Conservation (phyloP, 768 basidiomycete genomes). For the Tulasnella sp. region DNA sequence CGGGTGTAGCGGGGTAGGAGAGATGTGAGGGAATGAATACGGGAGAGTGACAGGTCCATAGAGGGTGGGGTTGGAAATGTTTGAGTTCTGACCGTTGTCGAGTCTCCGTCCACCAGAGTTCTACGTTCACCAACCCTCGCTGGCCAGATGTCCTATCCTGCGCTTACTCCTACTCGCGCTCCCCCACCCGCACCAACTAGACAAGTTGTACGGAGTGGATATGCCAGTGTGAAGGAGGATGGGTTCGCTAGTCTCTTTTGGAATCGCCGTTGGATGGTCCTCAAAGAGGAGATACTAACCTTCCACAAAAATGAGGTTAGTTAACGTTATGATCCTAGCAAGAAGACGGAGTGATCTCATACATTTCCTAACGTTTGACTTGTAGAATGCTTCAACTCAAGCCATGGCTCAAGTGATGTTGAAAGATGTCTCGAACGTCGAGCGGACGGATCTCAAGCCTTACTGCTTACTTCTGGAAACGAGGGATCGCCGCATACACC, state of each 20-base stretch:
- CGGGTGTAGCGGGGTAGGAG: slow-evolving; percentile 65
- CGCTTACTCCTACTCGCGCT: slow-evolving; percentile 75
- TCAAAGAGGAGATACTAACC: slow-evolving; percentile 75
- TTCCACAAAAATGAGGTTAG: slow-evolving; percentile 90
- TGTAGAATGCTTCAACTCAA: slow-evolving; percentile 41
- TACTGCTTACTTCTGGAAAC: slow-evolving; percentile 90
- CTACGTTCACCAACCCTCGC: neutral
- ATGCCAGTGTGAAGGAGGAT: slow-evolving; percentile 90
- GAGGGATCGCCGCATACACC: slow-evolving; percentile 76
- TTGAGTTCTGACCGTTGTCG: neutral
- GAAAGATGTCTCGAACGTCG: slow-evolving; percentile 81
- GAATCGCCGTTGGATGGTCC: slow-evolving; percentile 85
- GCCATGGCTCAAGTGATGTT: slow-evolving; percentile 50
- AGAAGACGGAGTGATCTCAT: neutral
- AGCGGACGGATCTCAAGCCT: slow-evolving; percentile 91
- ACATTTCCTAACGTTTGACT: neutral
- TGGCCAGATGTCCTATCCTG: slow-evolving; percentile 35
- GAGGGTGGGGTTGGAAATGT: neutral
- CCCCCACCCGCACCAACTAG: slow-evolving; percentile 66
- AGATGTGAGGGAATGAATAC: slow-evolving; percentile 57
- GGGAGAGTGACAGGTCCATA: slow-evolving; percentile 62
- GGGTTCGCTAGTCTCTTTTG: slow-evolving; percentile 91
- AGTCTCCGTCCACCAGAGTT: neutral
- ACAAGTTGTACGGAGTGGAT: slow-evolving; percentile 63
- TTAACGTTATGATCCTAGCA: neutral